A percentile compares a stretch with the other conserved stretches of the same genome.
These are phyloP conservation scores for Neonectria hederae DNA, from an alignment of 2,329 filamentous ascomycete genomes.

Conservation along the genomic window DNA sequence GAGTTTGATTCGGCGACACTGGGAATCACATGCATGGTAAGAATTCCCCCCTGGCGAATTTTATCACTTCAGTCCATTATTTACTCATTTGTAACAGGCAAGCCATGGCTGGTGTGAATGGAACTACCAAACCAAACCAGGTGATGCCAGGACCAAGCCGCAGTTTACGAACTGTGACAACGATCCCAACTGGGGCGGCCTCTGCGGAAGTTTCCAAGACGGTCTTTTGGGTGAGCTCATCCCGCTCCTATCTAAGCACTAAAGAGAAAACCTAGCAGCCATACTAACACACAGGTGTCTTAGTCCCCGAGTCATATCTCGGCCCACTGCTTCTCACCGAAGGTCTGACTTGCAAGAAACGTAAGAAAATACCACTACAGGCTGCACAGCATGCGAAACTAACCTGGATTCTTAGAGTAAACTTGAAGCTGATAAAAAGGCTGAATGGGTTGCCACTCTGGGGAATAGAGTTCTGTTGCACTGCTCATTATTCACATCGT, in stretches of 20 bases:
- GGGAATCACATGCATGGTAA: constrained; percentile 34
- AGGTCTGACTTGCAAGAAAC: constrained; percentile 17
- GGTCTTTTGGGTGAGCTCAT: constrained; percentile 22
- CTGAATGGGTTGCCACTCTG: too few species aligned
- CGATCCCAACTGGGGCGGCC: constrained; percentile 31
- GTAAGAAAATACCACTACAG: background rate
- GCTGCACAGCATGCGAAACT: background rate
- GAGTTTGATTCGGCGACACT: constrained; percentile 33
- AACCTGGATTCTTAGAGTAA: background rate
- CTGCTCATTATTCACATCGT: too few species aligned
- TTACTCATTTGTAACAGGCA: background rate
- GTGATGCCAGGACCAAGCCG: constrained; percentile 6
- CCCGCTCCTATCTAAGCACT: background rate
- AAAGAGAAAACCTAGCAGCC: background rate
- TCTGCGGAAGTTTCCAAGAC: constrained; percentile 31
- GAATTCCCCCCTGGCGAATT: background rate
- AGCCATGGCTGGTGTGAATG: constrained; percentile 40
- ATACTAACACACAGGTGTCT: background rate
- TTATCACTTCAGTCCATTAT: background rate
- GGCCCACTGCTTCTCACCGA: constrained; percentile 30
- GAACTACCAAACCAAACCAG: constrained; percentile 25
- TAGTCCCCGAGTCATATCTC: constrained; percentile 39
- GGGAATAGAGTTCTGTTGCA: too few species aligned
- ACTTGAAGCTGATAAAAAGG: background rate
- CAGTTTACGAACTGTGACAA: constrained; percentile 40